A percentile compares a stretch with the other conserved stretches of the same genome.
phyloP scores from a whole-genome alignment of 371 early-diverging fungal genomes.

The Catenaria anguillulae region DNA sequence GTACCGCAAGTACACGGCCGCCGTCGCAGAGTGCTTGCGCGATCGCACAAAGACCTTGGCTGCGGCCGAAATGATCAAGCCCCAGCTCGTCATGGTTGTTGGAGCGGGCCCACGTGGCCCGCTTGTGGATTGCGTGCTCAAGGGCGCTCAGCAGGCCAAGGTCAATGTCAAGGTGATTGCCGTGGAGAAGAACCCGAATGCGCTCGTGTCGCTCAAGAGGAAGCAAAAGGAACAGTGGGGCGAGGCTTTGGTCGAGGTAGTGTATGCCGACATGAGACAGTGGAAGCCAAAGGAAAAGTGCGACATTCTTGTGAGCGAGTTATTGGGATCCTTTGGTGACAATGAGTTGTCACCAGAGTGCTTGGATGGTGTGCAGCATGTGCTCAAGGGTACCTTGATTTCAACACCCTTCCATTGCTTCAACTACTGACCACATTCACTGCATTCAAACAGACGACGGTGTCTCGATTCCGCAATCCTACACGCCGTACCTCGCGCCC shows the following conservation, averaged over 20 bases:
- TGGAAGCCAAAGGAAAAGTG: slow-evolving; percentile 64
- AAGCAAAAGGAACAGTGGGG: slow-evolving; percentile 64
- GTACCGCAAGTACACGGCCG: slow-evolving; percentile 4
- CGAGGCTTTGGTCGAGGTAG: slow-evolving; percentile 50
- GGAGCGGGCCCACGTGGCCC: slow-evolving; percentile 31
- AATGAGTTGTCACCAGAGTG: slow-evolving; percentile 96
- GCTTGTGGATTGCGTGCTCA: slow-evolving; percentile 56
- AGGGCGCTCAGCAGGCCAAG: slow-evolving; percentile 51
- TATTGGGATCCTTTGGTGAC: slow-evolving; percentile 89
- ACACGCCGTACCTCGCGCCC: slow-evolving; percentile 69
- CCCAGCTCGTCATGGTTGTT: slow-evolving; percentile 19
- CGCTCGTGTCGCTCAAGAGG: slow-evolving; percentile 70
- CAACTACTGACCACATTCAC: too few species aligned
- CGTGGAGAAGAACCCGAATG: slow-evolving; percentile 89
- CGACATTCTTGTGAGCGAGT: slow-evolving; percentile 79
- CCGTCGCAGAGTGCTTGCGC: slow-evolving; percentile 3
- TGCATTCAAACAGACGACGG: slow-evolving; percentile 50
- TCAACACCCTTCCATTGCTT: too few species aligned
- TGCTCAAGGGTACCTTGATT: slow-evolving; percentile 45
- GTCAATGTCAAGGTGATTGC: slow-evolving; percentile 58
- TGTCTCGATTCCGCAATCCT: slow-evolving; percentile 74
- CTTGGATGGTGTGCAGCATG: slow-evolving; percentile 74
- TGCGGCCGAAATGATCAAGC: background rate
- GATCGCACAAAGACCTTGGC: slow-evolving; percentile 1
- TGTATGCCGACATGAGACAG: slow-evolving; percentile 78